Base-by-base conservation (phyloP, 306 rosid genomes). In the Malus orientalis region DNA sequence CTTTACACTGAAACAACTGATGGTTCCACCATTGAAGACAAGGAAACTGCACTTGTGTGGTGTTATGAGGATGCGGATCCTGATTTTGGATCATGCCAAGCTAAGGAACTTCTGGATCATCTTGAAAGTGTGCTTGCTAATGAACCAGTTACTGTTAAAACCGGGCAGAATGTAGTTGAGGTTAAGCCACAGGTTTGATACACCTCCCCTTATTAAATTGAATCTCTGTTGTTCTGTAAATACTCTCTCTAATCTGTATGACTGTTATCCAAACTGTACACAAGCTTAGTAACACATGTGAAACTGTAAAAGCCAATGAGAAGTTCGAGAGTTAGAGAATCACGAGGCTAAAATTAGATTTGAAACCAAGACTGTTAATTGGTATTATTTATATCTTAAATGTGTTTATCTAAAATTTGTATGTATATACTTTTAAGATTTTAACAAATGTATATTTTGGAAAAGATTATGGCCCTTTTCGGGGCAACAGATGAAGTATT, bases 1-100 rank as follows among this genome's bases (percentile, higher is more conserved):
- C 93, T 88, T 40, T 90, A 90, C 79, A 90, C 96, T 5, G 96
- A 90, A 85, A 86, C 96, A 55, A 90, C 96, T 11, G 93, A 90
- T 53, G 96, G 96, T 32, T 90, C 96, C 76, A 86, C 93, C 69
- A 87, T 90, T 38, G 96, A 90, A 84, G 91, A 85, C 74, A 87
- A 86, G 74, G 96, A 90, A 71, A 87, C 93, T 45, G 38, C 89
- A 4, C 89, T 90, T 61, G 85, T 84, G 42, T 90, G 96, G 96
- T 82, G 73, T 74, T 90, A 90, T 45, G 93, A 86, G 83, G 93
- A 90, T 75, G 91, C 96, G 1, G 96, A 90, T 82, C 93, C 89
- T 1, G 96, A 90, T 80, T 90, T 90, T 15, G 96, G 96, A 40
- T 88, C 93, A 3, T 90, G 93, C 78, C 96, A 90, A 74, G 96